Evolutionary conservation across 2,329 filamentous ascomycete species (phyloP).

Genomic region (Pseudopyrenochaeta lycopersici): DNA sequence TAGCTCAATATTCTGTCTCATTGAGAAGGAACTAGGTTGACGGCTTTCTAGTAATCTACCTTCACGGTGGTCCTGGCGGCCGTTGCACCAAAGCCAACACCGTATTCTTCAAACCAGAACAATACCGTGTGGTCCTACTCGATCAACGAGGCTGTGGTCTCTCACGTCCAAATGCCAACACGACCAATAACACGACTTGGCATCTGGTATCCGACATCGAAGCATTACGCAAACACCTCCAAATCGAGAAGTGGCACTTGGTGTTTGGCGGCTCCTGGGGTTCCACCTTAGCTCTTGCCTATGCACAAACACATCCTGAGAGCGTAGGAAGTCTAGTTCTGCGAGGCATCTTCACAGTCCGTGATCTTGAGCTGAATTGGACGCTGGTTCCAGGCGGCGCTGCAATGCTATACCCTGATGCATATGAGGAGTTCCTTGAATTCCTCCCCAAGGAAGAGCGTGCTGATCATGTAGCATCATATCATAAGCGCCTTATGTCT

Average conservation of each 20-base stretch:
- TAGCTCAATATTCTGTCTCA: not conserved
- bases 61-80: constrained; percentile 58
- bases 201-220: constrained; percentile 58
- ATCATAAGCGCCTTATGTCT: constrained; percentile 53
- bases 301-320: constrained; percentile 55
- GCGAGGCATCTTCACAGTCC: constrained; percentile 54
- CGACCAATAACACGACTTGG: constrained; percentile 57
- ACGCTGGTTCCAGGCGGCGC: constrained; percentile 38
- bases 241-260: constrained; percentile 54
- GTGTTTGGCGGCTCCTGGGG: constrained; percentile 62
- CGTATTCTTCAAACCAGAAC: constrained; percentile 54
- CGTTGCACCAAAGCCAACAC: constrained; percentile 47
- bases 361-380: constrained; percentile 51
- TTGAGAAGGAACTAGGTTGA: too few relatives aligned
- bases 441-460: constrained; percentile 51
- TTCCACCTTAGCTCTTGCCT: constrained; percentile 55
- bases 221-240: constrained; percentile 51
- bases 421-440: constrained; percentile 47
- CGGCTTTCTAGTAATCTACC: constrained; percentile 46
- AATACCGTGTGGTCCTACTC: constrained; percentile 58
- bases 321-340: constrained; percentile 52
- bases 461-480: constrained; percentile 47
- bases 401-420: constrained; percentile 51
- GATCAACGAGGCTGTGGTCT: constrained; percentile 59
- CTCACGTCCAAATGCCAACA: constrained; percentile 53